Percentiles rank a stretch among this genome's conserved stretches.
Conservation (phyloP, 2,329 filamentous ascomycete genomes). For the Trichoderma sp. region DNA sequence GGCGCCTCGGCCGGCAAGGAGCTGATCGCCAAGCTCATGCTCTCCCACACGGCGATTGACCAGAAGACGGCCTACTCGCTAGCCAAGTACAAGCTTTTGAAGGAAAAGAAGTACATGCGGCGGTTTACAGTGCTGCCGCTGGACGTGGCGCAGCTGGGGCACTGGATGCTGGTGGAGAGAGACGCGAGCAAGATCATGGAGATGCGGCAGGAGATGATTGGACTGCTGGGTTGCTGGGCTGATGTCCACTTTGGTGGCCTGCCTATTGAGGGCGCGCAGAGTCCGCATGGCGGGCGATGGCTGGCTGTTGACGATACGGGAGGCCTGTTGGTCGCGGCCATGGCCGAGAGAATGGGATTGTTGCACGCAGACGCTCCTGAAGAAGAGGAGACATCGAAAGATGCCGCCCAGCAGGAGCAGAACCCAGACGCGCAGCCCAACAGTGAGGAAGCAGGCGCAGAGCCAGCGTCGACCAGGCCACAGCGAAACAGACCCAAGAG, state of each 20-base stretch:
- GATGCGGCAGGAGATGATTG: constrained; percentile 80
- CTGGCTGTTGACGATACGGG: constrained; percentile 85
- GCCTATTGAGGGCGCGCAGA: constrained; percentile 34
- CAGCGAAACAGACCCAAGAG: constrained; percentile 37
- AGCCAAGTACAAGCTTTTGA: constrained; percentile 93
- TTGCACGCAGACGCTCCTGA: constrained; percentile 55
- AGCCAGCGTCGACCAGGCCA: constrained; percentile 28
- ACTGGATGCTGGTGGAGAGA: constrained; percentile 78
- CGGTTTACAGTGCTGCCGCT: constrained; percentile 84
- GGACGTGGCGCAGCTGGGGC: constrained; percentile 73
- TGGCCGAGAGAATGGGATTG: constrained; percentile 88
- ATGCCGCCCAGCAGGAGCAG: constrained; percentile 22
- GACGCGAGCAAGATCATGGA: constrained; percentile 83
- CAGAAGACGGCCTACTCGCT: constrained; percentile 94
- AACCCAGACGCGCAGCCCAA: constrained; percentile 17
- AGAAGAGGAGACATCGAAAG: constrained; percentile 27
- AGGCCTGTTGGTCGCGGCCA: constrained; percentile 76
- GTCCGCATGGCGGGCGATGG: constrained; percentile 59
- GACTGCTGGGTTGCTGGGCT: constrained; percentile 81
- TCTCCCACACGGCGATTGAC: constrained; percentile 85
- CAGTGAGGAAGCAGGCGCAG: constrained; percentile 17
- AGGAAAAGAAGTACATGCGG: constrained; percentile 90
- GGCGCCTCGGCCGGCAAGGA: constrained; percentile 81
- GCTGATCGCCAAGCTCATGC: constrained; percentile 87
- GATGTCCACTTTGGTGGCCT: constrained; percentile 71